Evolutionary conservation across 1,284 basidiomycete genomes (phyloP), one percentile per base, ranked within the genome.

Genomic region (Marasmius fiardii): DNA sequence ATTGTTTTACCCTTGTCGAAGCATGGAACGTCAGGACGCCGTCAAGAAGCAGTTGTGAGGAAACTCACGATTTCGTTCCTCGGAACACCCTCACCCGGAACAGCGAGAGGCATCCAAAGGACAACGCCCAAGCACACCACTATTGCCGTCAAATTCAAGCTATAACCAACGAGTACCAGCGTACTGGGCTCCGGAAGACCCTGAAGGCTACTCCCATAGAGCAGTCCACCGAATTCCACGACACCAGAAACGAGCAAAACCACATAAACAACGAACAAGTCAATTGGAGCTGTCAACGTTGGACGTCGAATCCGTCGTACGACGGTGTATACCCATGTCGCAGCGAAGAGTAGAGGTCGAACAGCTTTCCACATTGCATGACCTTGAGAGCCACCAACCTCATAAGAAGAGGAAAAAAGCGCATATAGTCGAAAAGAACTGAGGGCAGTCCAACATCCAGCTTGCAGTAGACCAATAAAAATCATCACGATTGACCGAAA

Each of bases 281-380:
- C 80, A 60, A 68, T 77, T 4, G 82, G 80, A 0, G 78, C 73
- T 0, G 80, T 82, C 0, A 76, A 63, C 1, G 66, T 66, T 0
- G 79, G 79, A 5, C 60, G 63, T n/a, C 59, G 43, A 14, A 72
- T 60, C 1, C 71, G 67, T 26, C 68, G 66, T 44, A 75, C 54
- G 26, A 74, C 66, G 0, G 80, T 78, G 64, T 86, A 86, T 8
- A 83, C 64, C 88, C 87, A 89, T 8, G 79, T 70, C 4, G 68
- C 51, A 0, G 80, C 76, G 24, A 79, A 60, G 18, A 82, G 64
- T 51, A 82, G 70, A 1, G 74, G 67, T 12, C 69, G 67, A 1
- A 73, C 41, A 4, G 62, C 67, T 11, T 56, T 57, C 67, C 72
- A 71, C 0, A 66, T 51, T n/a, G 28, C 28, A 10, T 31, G 4